Base-by-base conservation (phyloP, 768 basidiomycete genomes). In the Lactarius akahatsu region DNA sequence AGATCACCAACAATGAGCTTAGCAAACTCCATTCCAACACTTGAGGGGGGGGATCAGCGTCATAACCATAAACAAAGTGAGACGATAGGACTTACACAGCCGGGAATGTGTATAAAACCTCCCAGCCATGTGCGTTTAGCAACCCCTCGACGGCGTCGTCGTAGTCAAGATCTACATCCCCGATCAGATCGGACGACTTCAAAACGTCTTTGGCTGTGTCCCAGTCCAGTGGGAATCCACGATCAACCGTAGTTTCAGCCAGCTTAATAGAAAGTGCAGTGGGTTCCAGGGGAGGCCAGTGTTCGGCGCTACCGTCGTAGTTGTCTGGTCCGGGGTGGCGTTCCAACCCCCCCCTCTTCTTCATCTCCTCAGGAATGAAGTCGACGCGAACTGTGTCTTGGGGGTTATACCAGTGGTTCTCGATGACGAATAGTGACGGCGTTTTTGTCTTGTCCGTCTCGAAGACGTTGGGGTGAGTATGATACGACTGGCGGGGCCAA, bases 21-120 rank as follows among this genome's bases (percentile, higher is more conserved):
- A 40, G 79, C 75, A 68, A 69, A 78, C 26, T 82, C 81, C 79
- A 82, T 80, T 18, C 79, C 76, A 23, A 77, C 72, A 43, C 81
- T 82, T 58, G 50, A 62, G 55, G 23, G 70, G n/a, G 30, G 3
- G 9, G 20, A 15, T 11, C 55, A 28, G 43, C 10, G 1, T 41
- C n/a, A 8, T 23, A 50, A 38, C 3, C 36, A n/a, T 2, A 57
- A 15, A 55, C n/a, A 45, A 26, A 4, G 59, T 60, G 45, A 15
- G 34, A 36, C 13, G 45, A 6, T 4, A 47, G 8, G 13, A 77
- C 82, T 73, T 62, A 83, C 82, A 74, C 73, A 67, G 75, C 75
- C 10, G 73, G 69, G 50, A 76, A 83, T 16, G 81, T 80, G 60
- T 80, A 76, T 57, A 81, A 58, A 20, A 78, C 73, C 57, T 77